Conservation (phyloP, 2,329 filamentous ascomycete genomes). For the Talaromyces sp. region DNA sequence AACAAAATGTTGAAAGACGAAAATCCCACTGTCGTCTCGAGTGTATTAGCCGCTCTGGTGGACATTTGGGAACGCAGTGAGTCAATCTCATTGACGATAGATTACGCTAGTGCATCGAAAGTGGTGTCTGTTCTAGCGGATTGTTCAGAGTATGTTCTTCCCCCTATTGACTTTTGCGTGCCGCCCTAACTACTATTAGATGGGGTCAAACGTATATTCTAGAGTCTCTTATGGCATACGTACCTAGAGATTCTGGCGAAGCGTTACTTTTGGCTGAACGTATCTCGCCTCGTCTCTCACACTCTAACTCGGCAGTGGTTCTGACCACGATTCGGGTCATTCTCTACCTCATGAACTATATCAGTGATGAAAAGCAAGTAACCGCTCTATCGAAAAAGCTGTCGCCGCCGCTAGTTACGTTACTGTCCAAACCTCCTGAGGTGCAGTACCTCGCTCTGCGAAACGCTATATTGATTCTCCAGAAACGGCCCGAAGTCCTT, state of each 20-base stretch:
- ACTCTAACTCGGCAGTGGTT: slow-evolving; percentile 94
- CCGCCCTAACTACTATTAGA: slow-evolving; percentile 45
- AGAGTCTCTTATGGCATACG: slow-evolving; percentile 95
- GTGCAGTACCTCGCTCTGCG: slow-evolving; percentile 96
- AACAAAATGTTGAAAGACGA: slow-evolving; percentile 90
- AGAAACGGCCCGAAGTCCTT: slow-evolving; percentile 86
- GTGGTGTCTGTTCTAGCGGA: slow-evolving; percentile 95
- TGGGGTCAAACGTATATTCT: slow-evolving; percentile 99
- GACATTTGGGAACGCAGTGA: slow-evolving; percentile 99
- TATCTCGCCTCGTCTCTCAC: slow-evolving; percentile 90
- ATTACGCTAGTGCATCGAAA: slow-evolving; percentile 95
- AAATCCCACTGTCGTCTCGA: slow-evolving; percentile 95
- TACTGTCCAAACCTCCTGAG: slow-evolving; percentile 92
- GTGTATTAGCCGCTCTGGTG: slow-evolving; percentile 83
- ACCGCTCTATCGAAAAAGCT: slow-evolving; percentile 84
- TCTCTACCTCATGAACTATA: slow-evolving; percentile 98
- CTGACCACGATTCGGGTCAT: slow-evolving; percentile 95
- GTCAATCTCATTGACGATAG: slow-evolving; percentile 95
- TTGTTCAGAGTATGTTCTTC: slow-evolving; percentile 76
- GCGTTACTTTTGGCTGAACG: slow-evolving; percentile 86
- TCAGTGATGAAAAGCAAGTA: slow-evolving; percentile 84
- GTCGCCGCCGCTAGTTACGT: slow-evolving; percentile 88
- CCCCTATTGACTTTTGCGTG: neutral
- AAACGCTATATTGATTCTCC: slow-evolving; percentile 89
- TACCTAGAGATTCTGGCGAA: slow-evolving; percentile 85